Evolutionary conservation across 179 eudicot genomes (phyloP).

Genomic region (Gypsophila paniculata): DNA sequence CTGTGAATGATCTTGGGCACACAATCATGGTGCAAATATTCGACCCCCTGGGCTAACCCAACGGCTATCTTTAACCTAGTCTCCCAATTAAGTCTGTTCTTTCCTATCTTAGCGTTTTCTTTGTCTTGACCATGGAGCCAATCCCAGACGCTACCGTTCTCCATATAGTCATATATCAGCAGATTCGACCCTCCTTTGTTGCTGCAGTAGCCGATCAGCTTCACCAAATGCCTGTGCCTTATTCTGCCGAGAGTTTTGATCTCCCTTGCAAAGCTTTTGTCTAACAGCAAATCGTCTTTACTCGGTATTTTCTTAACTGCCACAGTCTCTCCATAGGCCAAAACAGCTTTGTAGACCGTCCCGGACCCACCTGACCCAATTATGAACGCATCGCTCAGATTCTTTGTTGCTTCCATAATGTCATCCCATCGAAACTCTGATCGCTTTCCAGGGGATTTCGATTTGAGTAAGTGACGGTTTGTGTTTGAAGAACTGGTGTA

Average conservation of each 20-base stretch:
- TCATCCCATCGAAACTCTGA: conserved; percentile 74
- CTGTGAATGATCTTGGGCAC: conserved; percentile 90
- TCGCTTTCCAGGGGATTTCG: conserved; percentile 40
- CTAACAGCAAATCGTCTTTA: conserved; percentile 62
- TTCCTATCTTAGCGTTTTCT: conserved; percentile 32
- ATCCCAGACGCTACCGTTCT: conserved; percentile 95
- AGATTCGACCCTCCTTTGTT: conserved; percentile 54
- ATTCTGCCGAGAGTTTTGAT: conserved; percentile 84
- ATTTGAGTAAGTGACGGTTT: conserved; percentile 51
- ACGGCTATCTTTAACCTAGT: conserved; percentile 69
- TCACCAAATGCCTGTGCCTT: conserved; percentile 89
- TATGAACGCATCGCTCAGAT: conserved; percentile 69
- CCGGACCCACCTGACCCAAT: conserved; percentile 96
- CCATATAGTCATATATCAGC: conserved; percentile 90
- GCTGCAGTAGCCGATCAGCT: conserved; percentile 76
- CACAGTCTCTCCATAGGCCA: conserved; percentile 59
- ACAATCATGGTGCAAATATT: conserved; percentile 92
- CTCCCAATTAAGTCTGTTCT: conserved; percentile 64
- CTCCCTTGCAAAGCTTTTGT: conserved; percentile 84
- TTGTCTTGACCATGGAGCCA: conserved; percentile 56
- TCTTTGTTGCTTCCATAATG: conserved; percentile 85
- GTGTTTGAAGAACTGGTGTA: conserved; percentile 64
- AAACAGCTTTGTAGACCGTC: conserved; percentile 73
- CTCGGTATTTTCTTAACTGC: conserved; percentile 76
- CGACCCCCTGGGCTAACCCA: conserved; percentile 91